phyloP scores from a whole-genome alignment of 106 monocot genomes.

The Dioscorea alata region DNA sequence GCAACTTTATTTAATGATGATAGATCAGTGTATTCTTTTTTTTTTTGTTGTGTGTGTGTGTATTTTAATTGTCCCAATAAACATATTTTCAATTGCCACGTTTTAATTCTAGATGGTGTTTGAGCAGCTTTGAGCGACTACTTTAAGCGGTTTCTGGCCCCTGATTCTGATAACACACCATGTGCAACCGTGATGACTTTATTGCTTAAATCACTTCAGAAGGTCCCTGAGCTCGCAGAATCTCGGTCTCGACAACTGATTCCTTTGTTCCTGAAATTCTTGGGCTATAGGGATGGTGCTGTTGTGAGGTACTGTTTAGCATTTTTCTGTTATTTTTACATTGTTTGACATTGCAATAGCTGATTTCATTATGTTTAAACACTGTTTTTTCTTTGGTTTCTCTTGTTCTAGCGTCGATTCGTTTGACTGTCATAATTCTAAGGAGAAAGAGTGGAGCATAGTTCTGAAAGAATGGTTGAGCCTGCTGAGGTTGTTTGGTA shows the following conservation, averaged over 20 bases:
- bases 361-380: not conserved
- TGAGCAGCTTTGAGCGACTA: constrained; percentile 46
- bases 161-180: constrained; percentile 63
- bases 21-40: too few species aligned
- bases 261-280: constrained; percentile 72
- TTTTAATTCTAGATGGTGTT: not conserved
- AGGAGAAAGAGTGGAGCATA: constrained; percentile 54
- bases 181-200: constrained; percentile 38
- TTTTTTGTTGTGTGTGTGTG: too few species aligned
- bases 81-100: too few species aligned
- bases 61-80: too few species aligned
- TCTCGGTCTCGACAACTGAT: constrained; percentile 79
- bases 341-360: not conserved
- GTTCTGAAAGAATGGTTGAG: constrained; percentile 85
- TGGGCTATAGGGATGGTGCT: constrained; percentile 58
- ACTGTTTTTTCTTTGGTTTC: not conserved
- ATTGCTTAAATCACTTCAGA: constrained; percentile 74
- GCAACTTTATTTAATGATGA: too few species aligned
- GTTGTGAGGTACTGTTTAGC: constrained; percentile 28
- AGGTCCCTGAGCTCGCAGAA: constrained; percentile 60
- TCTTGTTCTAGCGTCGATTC: constrained; percentile 35
- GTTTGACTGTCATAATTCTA: constrained; percentile 27
- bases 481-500: constrained; percentile 52
- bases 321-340: not conserved
- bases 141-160: constrained; percentile 44